Percentiles rank a stretch among this genome's conserved stretches.
Evolutionary conservation across 306 rosid species (phyloP).

Genomic region (Ziziphus jujuba): DNA sequence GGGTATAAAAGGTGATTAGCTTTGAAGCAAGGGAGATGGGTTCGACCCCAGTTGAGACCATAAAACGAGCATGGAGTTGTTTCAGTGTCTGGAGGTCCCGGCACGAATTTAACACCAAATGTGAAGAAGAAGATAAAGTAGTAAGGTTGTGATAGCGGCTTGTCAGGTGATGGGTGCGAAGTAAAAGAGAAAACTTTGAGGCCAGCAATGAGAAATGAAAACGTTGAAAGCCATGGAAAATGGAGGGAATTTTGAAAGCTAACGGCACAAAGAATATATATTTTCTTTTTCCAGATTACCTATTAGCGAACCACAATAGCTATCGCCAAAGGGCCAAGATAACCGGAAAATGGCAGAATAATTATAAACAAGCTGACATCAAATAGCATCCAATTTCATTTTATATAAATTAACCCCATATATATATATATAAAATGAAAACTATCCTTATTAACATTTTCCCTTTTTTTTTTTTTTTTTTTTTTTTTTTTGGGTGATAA

Average conservation of each 20-base stretch:
- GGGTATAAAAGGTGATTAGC: constrained; percentile 30
- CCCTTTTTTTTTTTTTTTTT: too few species aligned
- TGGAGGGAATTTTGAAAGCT: not conserved
- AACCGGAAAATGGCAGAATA: too few species aligned
- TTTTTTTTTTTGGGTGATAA: too few species aligned
- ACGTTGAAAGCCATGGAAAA: constrained; percentile 29
- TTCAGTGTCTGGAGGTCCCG: constrained; percentile 27
- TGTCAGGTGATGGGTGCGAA: constrained; percentile 53
- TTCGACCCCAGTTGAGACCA: constrained; percentile 29
- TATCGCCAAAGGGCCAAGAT: too few species aligned
- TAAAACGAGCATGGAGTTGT: constrained; percentile 35
- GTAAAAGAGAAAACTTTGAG: constrained; percentile 23
- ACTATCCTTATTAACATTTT: too few species aligned
- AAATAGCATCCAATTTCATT: too few species aligned
- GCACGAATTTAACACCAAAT: constrained; percentile 23
- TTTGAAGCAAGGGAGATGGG: constrained; percentile 18
- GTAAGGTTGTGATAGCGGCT: not conserved
- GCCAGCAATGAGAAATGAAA: constrained; percentile 11
- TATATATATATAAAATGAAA: too few species aligned
- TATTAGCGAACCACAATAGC: too few species aligned
- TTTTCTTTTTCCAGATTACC: too few species aligned
- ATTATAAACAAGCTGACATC: too few species aligned
- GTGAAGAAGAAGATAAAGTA: too few species aligned
- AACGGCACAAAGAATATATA: not conserved
- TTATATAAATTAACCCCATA: too few species aligned